phyloP scores from a whole-genome alignment of 2,329 filamentous ascomycete species.

The Huntiella decipiens region DNA sequence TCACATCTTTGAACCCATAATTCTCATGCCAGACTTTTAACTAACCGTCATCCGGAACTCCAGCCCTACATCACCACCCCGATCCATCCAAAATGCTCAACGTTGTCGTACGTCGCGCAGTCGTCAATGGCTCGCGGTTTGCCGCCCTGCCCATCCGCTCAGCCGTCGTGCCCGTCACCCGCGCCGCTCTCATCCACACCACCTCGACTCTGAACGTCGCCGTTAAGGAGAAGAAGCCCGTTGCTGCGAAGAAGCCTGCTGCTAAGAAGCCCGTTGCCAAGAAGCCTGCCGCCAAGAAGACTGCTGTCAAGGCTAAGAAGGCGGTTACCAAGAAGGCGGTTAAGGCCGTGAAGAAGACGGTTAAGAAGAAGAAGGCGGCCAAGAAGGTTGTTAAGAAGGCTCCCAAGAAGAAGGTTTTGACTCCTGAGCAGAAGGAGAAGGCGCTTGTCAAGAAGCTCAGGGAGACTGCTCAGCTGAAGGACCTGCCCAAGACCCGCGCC shows the following conservation, averaged over 20 bases:
- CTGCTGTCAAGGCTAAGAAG: slow-evolving; percentile 9
- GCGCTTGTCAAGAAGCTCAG: neutral
- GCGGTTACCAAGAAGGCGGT: slow-evolving; percentile 5
- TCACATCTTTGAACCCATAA: no score
- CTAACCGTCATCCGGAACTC: no score
- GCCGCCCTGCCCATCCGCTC: slow-evolving; percentile 8
- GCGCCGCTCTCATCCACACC: slow-evolving; percentile 1
- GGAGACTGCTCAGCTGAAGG: slow-evolving; percentile 2
- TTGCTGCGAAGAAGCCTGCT: slow-evolving; percentile 13
- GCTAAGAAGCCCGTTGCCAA: slow-evolving; percentile 13
- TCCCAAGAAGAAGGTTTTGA: slow-evolving; percentile 18
- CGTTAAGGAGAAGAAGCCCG: slow-evolving; percentile 1
- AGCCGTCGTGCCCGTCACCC: neutral
- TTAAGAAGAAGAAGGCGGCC: slow-evolving; percentile 12
- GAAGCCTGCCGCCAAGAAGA: slow-evolving; percentile 9
- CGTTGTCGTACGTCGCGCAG: slow-evolving; percentile 5
- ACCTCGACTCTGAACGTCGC: neutral
- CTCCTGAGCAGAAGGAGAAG: slow-evolving; percentile 20
- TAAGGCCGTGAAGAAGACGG: slow-evolving; percentile 10
- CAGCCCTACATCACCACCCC: no score
- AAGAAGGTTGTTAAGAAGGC: slow-evolving; percentile 14
- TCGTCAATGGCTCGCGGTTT: slow-evolving; percentile 6
- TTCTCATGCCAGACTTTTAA: no score
- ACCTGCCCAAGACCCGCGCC: slow-evolving; percentile 11
- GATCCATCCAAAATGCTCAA: slow-evolving; percentile 3